These are phyloP conservation scores for Fusarium sp. DNA, from an alignment of 2,329 filamentous ascomycete species.

Conservation along the genomic window DNA sequence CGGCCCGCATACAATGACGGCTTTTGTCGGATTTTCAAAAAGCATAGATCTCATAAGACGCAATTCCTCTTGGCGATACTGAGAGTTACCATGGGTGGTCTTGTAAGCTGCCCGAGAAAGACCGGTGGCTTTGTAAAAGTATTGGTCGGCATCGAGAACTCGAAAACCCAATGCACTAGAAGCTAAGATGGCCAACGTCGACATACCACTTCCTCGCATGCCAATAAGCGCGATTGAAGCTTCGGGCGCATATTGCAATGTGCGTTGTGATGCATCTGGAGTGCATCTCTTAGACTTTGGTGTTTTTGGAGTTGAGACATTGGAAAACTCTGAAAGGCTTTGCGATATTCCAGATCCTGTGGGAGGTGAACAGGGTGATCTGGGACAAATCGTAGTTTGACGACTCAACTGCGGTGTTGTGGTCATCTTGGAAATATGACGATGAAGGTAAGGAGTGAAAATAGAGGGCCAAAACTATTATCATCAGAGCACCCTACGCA, in stretches of 20 bases:
- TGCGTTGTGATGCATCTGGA: not conserved
- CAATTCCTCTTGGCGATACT: constrained; percentile 16
- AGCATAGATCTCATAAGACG: constrained; percentile 13
- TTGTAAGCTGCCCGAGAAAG: constrained; percentile 5
- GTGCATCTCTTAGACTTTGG: not conserved
- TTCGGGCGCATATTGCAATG: not conserved
- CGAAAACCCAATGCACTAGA: constrained; percentile 1
- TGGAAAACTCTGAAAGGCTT: not conserved
- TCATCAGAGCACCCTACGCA: not conserved
- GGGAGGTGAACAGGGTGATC: not conserved
- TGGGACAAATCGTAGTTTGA: not conserved
- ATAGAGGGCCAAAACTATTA: no score
- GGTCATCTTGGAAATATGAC: not conserved
- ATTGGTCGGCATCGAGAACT: constrained; percentile 13
- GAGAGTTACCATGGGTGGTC: not conserved
- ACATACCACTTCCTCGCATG: constrained; percentile 14
- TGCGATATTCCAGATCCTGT: not conserved
- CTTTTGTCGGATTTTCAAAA: not conserved
- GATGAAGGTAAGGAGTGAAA: no score
- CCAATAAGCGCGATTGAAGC: constrained; percentile 9
- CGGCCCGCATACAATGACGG: constrained; percentile 11
- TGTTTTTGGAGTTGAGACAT: not conserved
- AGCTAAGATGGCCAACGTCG: constrained; percentile 7
- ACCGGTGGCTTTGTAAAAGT: constrained; percentile 2
- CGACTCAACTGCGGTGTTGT: not conserved